Conservation (phyloP, 176 grass and related monocot genomes). For the Aegilops bicornis region DNA sequence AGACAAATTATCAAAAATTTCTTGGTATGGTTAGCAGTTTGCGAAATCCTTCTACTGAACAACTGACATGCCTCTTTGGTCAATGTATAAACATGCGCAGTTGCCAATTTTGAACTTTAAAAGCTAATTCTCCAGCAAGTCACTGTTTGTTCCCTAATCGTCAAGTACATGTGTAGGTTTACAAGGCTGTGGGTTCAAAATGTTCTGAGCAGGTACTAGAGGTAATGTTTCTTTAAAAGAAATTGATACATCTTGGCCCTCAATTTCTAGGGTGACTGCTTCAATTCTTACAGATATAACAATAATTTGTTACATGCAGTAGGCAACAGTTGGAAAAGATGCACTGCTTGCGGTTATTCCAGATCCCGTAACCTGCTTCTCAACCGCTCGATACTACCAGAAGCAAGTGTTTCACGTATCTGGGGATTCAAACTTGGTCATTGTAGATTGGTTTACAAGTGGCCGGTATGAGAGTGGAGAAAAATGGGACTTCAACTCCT, state of each 20-base stretch:
- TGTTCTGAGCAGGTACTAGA: conserved; percentile 74
- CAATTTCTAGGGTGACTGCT: neutral
- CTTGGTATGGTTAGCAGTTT: neutral
- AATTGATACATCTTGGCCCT: neutral
- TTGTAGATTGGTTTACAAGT: conserved; percentile 96
- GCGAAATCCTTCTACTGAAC: neutral
- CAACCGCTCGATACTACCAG: conserved; percentile 62
- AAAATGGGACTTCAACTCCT: conserved; percentile 69
- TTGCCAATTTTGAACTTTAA: neutral
- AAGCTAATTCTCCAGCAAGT: neutral
- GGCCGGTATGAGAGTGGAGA: conserved; percentile 83
- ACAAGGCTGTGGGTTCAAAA: conserved; percentile 88
- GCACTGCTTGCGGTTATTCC: conserved; percentile 74
- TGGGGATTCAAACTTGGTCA: conserved; percentile 64
- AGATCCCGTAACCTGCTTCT: conserved; percentile 92
- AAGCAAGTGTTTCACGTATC: conserved; percentile 74
- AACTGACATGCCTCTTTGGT: neutral
- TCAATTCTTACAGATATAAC: neutral
- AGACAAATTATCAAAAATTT: neutral
- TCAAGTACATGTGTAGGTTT: conserved; percentile 46
- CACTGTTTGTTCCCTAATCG: conserved; percentile 10
- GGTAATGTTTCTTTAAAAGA: conserved; percentile 42
- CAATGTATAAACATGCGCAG: neutral
- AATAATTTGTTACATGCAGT: conserved; percentile 39
- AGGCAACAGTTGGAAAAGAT: conserved; percentile 74